Evolutionary conservation across 2,329 filamentous ascomycete species (phyloP), one percentile per base, ranked within the genome.

Genomic region (Huntiella omanensis): DNA sequence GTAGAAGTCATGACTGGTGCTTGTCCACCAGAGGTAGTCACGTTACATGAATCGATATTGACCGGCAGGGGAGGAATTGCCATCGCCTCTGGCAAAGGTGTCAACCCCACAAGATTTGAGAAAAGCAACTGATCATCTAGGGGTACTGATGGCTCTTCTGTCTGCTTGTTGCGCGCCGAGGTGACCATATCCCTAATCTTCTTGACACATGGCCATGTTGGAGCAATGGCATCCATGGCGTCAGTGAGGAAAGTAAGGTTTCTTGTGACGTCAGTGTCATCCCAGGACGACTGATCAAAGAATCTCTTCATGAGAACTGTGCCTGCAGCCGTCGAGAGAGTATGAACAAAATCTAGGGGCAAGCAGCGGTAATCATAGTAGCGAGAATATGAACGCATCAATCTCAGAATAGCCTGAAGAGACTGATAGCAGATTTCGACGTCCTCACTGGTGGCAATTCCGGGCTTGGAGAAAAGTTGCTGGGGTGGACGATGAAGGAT

Each of bases 371-470:
- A 66, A 15, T 59, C 58, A 53, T 70, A 67, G 50, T 63, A 63
- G 15, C 62, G 60, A 5, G 59, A 59, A 51, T 65, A 69, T 40
- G 57, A 64, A 22, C 63, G 58, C 54, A 70, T 59, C 1, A 70
- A 55, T 12, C 63, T 60, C 13, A 68, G 55, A 13, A 70, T 62
- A 7, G 63, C 63, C 12, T 62, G 59, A 0, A 70, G 55, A 1
- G 67, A 69, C 47, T 66, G 62, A 51, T 69, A 68, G 55, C 67
- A 70, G 8, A 67, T 66, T 46, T 68, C 61, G 5, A 70, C 61
- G 34, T 68, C 66, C 48, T 68, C 64, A 28, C 61, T 62, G 4
- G 58, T 58, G 3, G 59, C 55, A 10, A 65, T 59, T 1, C 57
- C 60, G 1, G 59, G 57, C 33, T 62, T 62, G 48, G 60, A 57